These are phyloP conservation scores for Porcisia hertigi DNA, from an alignment of 208 protist species.

Conservation along the genomic window DNA sequence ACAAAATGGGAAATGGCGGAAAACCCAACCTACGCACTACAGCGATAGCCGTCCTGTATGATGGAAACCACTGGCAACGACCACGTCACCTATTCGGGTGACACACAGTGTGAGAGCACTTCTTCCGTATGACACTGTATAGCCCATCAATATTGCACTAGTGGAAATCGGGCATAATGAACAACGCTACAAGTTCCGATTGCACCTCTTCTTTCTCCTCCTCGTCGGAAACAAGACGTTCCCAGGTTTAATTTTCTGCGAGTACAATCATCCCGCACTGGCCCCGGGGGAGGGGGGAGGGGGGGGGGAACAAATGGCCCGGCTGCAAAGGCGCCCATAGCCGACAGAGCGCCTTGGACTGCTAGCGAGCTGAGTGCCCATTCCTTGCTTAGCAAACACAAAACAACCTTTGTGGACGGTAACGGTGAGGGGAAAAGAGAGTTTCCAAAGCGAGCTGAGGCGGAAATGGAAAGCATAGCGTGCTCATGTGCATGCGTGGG, in stretches of 20 bases:
- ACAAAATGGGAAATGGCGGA: no score
- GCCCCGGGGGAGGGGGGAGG: neutral
- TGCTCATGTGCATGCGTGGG: neutral
- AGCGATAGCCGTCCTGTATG: neutral
- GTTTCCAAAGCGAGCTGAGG: neutral
- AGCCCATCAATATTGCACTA: neutral
- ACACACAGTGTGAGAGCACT: neutral
- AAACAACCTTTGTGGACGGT: neutral
- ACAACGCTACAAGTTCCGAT: neutral
- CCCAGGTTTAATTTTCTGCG: neutral
- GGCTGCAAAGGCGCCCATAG: neutral
- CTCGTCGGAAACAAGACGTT: neutral
- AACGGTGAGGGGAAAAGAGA: constrained; percentile 3
- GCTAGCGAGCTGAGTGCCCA: neutral
- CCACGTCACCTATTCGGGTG: neutral
- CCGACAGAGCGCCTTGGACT: neutral
- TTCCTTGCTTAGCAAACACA: neutral
- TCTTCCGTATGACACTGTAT: neutral
- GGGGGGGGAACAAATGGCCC: neutral
- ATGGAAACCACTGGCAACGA: neutral
- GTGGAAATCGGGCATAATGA: neutral
- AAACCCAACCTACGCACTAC: neutral
- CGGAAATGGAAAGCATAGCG: neutral
- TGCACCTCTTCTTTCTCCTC: neutral
- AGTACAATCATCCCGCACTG: neutral